phyloP scores from a whole-genome alignment of 2,329 filamentous ascomycete genomes.

The Pyricularia grisea region DNA sequence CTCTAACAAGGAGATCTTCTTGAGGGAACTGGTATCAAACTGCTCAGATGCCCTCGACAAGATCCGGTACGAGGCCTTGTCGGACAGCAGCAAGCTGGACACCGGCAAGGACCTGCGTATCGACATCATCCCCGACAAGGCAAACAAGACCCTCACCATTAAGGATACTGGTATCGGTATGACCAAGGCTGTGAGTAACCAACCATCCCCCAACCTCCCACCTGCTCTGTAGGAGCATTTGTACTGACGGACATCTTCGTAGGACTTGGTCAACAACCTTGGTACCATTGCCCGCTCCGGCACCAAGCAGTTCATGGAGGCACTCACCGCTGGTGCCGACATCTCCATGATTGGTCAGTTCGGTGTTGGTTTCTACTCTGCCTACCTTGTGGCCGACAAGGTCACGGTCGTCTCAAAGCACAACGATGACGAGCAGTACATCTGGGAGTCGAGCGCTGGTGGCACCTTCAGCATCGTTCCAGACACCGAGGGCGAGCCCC shows the following conservation, averaged over 20 bases:
- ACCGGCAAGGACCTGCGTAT: conserved; percentile 96
- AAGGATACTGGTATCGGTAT: conserved; percentile 98
- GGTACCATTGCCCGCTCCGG: conserved; percentile 98
- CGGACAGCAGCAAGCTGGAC: conserved; percentile 95
- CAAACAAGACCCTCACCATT: conserved; percentile 94
- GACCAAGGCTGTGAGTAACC: conserved; percentile 89
- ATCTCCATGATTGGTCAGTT: conserved; percentile 99
- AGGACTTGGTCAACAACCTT: conserved; percentile 99
- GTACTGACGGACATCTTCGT: neutral
- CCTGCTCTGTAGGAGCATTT: neutral
- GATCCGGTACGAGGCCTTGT: conserved; percentile 97
- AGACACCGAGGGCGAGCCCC: conserved; percentile 82
- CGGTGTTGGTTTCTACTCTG: conserved; percentile 99
- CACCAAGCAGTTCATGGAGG: conserved; percentile 99
- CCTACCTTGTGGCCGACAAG: conserved; percentile 96
- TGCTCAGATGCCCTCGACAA: conserved; percentile 98
- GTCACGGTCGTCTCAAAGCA: conserved; percentile 96
- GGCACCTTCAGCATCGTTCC: conserved; percentile 90
- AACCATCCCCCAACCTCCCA: neutral
- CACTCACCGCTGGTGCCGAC: conserved; percentile 93
- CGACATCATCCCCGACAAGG: conserved; percentile 98
- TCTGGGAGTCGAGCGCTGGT: conserved; percentile 97
- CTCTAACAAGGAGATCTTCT: conserved; percentile 99
- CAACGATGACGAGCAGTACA: conserved; percentile 99
- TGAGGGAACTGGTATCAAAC: conserved; percentile 97